Base-by-base conservation (phyloP, 805 yeast genomes). In the Monosporozyma solicola region DNA sequence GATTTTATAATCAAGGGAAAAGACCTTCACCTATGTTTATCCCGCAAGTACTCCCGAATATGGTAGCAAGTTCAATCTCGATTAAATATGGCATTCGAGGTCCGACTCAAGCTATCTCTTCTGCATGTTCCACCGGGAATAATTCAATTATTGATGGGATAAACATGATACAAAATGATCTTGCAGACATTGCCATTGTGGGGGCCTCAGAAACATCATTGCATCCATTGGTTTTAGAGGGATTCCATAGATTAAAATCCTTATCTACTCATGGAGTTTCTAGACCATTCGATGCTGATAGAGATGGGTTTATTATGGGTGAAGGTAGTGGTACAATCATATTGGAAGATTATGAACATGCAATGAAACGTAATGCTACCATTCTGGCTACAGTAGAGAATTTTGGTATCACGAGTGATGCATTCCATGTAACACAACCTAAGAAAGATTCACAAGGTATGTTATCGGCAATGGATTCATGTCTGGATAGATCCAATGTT, bases 101-200 rank as follows among this genome's bases (percentile, higher is more conserved):
- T 0, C 95, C 96, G 1, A 80, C 87, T 45, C 97, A 91, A 64
- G 74, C 95, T 0, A 94, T 83, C 0, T 80, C 96, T 1, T 90
- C 98, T 0, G 99, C 99, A 0, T 94, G 99, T 73, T 96, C 99
- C 3, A 90, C 99, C 0, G 99, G 99, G 0, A 79, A 85, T 31
- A 95, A 94, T 63, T 79, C 97, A 0, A 84, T 94, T 48, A 98
- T 98, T 3, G 99, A 94, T 65, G 97, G 97, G 0, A 79, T 76
- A 59, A 80, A 91, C 61, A 84, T 91, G 61, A 87, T 94, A 54
- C 72, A 76, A 55, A 82, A 83, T 53, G 95, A 87, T 3, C 85
- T 86, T 70, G 88, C 92, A 10, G 84, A 90, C 59, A 87, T 85
- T 3, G 87, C 91, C 82, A 75, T 94, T 9, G 94, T 96, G 8